phyloP scores from a whole-genome alignment of 352 stramenopile species.

The Peronosclerospora sorghi region DNA sequence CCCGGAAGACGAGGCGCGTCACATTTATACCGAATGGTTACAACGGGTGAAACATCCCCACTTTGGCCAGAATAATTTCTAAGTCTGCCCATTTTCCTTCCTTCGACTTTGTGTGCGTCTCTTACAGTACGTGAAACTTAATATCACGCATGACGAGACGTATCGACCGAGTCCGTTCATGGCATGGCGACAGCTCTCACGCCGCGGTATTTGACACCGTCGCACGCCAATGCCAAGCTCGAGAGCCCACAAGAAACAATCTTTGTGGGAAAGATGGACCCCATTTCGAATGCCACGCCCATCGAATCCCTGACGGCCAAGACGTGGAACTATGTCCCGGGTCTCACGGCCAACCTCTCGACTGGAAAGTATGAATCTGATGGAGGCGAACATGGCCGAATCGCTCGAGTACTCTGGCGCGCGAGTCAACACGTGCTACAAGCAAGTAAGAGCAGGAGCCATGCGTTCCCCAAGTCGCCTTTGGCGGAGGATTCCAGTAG shows the following conservation, averaged over 20 bases:
- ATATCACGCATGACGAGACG: constrained; percentile 11
- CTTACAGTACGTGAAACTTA: constrained; percentile 18
- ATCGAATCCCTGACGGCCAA: constrained; percentile 24
- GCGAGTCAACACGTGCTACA: constrained; percentile 17
- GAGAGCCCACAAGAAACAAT: background rate
- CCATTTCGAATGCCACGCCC: constrained; percentile 25
- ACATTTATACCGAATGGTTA: constrained; percentile 79
- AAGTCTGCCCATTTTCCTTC: constrained; percentile 85
- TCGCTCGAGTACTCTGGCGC: constrained; percentile 14
- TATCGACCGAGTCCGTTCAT: constrained; percentile 28
- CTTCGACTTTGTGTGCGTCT: constrained; percentile 36
- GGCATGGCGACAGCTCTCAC: constrained; percentile 32
- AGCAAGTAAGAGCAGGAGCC: constrained; percentile 28
- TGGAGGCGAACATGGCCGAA: constrained; percentile 23
- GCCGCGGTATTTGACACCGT: constrained; percentile 41
- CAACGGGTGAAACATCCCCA: constrained; percentile 55
- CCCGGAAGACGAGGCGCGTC: constrained; percentile 20
- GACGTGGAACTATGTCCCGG: constrained; percentile 32
- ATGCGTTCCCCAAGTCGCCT: constrained; percentile 23
- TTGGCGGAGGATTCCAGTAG: constrained; percentile 17
- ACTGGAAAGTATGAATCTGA: constrained; percentile 45
- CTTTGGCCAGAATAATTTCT: constrained; percentile 90
- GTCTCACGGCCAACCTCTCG: constrained; percentile 27
- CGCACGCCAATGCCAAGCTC: constrained; percentile 14
- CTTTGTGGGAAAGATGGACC: constrained; percentile 42